Percentiles rank a stretch among this genome's conserved stretches.
These are phyloP conservation scores for Pascua guehoae DNA, from an alignment of 1,284 basidiomycete genomes.

Conservation along the genomic window DNA sequence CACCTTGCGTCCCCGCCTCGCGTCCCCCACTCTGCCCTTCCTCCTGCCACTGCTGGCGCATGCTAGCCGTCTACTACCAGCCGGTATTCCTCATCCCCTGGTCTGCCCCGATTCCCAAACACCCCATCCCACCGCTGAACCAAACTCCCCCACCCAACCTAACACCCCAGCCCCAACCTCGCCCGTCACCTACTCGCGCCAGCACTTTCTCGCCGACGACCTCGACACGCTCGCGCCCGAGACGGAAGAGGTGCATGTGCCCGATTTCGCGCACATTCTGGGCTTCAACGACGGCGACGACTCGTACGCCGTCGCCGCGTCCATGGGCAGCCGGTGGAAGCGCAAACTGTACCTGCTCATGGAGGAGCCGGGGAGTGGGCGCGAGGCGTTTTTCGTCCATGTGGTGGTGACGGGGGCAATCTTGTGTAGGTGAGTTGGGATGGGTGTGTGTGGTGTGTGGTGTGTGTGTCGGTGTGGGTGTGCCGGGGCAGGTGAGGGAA, in stretches of 20 bases:
- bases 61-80: constrained; percentile 3
- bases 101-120: too few species aligned
- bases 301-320: constrained; percentile 42
- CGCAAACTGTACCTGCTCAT: constrained; percentile 47
- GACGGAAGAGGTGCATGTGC: constrained; percentile 43
- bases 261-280: constrained; percentile 46
- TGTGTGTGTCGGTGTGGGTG: too few species aligned
- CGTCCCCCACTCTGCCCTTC: too few species aligned
- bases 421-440: constrained; percentile 42
- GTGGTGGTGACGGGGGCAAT: constrained; percentile 45
- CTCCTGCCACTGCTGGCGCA: too few species aligned
- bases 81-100: constrained; percentile 1
- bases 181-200: not conserved
- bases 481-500: too few species aligned
- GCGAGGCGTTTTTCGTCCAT: constrained; percentile 49
- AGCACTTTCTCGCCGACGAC: constrained; percentile 19
- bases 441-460: too few species aligned
- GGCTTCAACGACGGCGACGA: constrained; percentile 47
- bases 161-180: not conserved
- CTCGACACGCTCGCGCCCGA: constrained; percentile 3
- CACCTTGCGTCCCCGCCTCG: too few species aligned
- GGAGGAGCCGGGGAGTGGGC: constrained; percentile 46
- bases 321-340: constrained; percentile 43
- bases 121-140: not conserved
- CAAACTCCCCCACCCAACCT: not conserved